Evolutionary conservation across 2,329 filamentous ascomycete genomes (phyloP).

Genomic region (Rutstroemia sp.): DNA sequence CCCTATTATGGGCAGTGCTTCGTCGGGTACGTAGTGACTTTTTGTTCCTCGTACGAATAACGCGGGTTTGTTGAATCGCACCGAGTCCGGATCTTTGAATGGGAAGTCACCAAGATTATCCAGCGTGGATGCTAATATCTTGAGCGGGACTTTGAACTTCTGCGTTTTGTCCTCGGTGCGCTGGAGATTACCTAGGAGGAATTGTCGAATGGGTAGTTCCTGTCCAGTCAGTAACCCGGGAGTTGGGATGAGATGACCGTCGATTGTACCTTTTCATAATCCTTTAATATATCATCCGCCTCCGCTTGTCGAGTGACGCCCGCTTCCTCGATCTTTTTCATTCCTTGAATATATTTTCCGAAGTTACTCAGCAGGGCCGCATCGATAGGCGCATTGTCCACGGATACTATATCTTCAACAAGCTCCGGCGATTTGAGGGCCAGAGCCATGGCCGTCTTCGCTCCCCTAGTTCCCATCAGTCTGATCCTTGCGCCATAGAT

Average conservation of each 20-base stretch:
- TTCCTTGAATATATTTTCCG: constrained; percentile 70
- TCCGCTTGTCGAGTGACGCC: constrained; percentile 63
- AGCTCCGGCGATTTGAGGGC: constrained; percentile 63
- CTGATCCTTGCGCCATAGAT: background rate
- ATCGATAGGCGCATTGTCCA: constrained; percentile 89
- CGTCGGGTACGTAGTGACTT: constrained; percentile 75
- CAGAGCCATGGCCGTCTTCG: constrained; percentile 85
- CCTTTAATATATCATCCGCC: constrained; percentile 69
- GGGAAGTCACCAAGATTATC: constrained; percentile 78
- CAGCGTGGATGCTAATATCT: constrained; percentile 59
- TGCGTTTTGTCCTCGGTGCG: constrained; percentile 46
- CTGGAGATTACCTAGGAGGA: constrained; percentile 79
- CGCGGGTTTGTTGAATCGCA: constrained; percentile 67
- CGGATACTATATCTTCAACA: constrained; percentile 66
- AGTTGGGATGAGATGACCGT: background rate
- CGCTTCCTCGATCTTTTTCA: constrained; percentile 71
- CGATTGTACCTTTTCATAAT: constrained; percentile 57
- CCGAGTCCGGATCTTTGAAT: constrained; percentile 62
- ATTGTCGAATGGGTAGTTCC: constrained; percentile 72
- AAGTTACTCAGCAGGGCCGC: constrained; percentile 69
- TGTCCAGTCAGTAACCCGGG: background rate
- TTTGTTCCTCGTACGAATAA: constrained; percentile 73
- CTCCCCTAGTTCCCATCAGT: constrained; percentile 51
- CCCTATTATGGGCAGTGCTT: constrained; percentile 70
- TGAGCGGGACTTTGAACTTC: constrained; percentile 74